Base-by-base conservation (phyloP, 1,284 basidiomycete species). In the Ustilago tritici region DNA sequence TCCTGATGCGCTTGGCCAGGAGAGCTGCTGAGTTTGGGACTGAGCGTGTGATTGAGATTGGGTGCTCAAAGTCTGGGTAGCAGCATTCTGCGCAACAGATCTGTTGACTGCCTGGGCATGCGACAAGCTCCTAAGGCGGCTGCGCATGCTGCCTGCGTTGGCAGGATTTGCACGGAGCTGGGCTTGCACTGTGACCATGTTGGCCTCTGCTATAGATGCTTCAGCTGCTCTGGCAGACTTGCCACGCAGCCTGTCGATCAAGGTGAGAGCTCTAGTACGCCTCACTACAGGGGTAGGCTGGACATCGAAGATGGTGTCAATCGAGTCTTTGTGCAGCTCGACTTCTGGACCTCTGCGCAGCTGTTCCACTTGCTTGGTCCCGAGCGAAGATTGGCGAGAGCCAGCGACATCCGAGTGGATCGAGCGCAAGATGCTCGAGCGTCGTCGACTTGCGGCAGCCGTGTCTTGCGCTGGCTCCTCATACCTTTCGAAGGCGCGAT, bases 161-260 rank as follows among this genome's bases (percentile, higher is more conserved):
- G 47, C 14, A 19, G n/a, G 34, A 14, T 15, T 28, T 10, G n/a
- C n/a, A 9, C 23, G 19, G 9, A 50, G 50, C 50, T 41, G 50
- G 11, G 59, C 57, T 50, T 60, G 57, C 10, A 58, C 56, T 4
- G 56, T 49, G 28, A 58, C n/a, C 56, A 23, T 58, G 32, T 61
- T 43, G 11, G 60, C 49, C 52, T 52, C 40, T 4, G 60, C 50
- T 4, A 36, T 40, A n/a, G 57, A 52, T 15, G 47, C 57, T 36
- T 65, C 38, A 2, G 62, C 36, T 4, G 56, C 31, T 7, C 58
- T n/a, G 8, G 40, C 35, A 9, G 40, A 15, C 17, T 46, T 60
- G 5, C 61, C 61, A 40, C 61, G 49, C 40, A 65, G 52, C 62
- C 41, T 43, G n/a, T 56, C 58, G 23, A 65, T 65, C 54, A 68